Percentiles rank a stretch among this genome's conserved stretches.
phyloP scores from a whole-genome alignment of 345 rosid species.

The Turnera subulata region DNA sequence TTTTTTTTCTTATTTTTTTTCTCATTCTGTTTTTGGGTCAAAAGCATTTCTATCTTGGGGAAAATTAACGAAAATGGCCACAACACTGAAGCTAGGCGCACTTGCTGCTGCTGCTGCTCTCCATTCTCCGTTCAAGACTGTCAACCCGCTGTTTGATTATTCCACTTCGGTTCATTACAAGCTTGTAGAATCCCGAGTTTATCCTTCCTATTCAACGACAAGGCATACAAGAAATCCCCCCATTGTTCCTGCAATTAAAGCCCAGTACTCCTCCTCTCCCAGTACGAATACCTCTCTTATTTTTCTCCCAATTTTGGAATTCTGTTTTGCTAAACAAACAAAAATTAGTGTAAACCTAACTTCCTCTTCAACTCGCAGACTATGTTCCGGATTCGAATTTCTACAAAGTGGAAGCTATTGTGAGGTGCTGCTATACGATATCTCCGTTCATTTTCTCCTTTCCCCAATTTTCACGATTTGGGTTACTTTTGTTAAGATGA shows the following conservation, averaged over 20 bases:
- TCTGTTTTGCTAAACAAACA: neutral
- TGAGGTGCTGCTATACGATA: slow-evolving; percentile 42
- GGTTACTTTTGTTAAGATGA: too few relatives aligned
- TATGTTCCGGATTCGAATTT: slow-evolving; percentile 68
- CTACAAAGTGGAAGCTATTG: slow-evolving; percentile 84
- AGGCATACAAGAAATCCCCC: slow-evolving; percentile 28
- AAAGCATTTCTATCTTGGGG: neutral
- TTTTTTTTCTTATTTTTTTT: too few relatives aligned
- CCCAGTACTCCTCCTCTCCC: slow-evolving; percentile 46
- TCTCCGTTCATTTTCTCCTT: neutral
- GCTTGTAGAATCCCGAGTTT: slow-evolving; percentile 23
- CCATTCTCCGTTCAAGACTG: slow-evolving; percentile 21
- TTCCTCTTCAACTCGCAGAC: slow-evolving; percentile 20
- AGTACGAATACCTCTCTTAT: slow-evolving; percentile 25
- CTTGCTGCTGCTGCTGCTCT: slow-evolving; percentile 24
- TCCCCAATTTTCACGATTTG: neutral
- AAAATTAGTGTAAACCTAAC: too few relatives aligned
- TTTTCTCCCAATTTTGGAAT: neutral
- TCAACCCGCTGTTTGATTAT: slow-evolving; percentile 23
- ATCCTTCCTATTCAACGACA: slow-evolving; percentile 19
- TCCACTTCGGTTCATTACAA: slow-evolving; percentile 29
- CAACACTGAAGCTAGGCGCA: slow-evolving; percentile 21
- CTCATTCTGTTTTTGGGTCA: too few relatives aligned
- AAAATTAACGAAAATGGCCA: slow-evolving; percentile 30
- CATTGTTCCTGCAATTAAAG: slow-evolving; percentile 41